These are phyloP conservation scores for Penicillium macrosclerotiorum DNA, from an alignment of 495 filamentous ascomycete species.

Conservation along the genomic window DNA sequence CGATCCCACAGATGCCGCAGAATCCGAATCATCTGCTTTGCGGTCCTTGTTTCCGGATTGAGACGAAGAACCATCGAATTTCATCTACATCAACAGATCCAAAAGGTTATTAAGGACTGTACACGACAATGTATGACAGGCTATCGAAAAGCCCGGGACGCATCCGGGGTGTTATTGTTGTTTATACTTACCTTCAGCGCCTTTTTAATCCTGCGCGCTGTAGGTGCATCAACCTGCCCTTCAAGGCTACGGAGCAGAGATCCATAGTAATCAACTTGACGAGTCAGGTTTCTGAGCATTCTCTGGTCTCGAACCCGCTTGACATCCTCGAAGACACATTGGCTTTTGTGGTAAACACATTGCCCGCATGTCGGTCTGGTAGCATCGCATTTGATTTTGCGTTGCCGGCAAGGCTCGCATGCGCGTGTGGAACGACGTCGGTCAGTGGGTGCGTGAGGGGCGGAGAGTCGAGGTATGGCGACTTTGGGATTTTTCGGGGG, in stretches of 20 bases:
- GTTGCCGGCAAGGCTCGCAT: slow-evolving; percentile 70
- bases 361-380: slow-evolving; percentile 52
- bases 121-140: too few species aligned
- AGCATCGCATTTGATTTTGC: slow-evolving; percentile 63
- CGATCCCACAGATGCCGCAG: slow-evolving; percentile 50
- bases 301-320: slow-evolving; percentile 59
- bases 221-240: slow-evolving; percentile 24
- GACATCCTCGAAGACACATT: slow-evolving; percentile 53
- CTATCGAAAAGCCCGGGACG: too few species aligned
- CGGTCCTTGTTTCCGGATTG: slow-evolving; percentile 3
- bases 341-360: slow-evolving; percentile 48
- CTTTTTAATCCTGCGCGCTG: slow-evolving; percentile 35
- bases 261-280: slow-evolving; percentile 47
- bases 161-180: too few species aligned
- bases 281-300: slow-evolving; percentile 35
- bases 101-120: too few species aligned
- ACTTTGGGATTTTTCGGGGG: slow-evolving; percentile 22
- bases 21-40: slow-evolving; percentile 22
- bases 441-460: not conserved
- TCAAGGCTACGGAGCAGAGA: slow-evolving; percentile 38
- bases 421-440: slow-evolving; percentile 50
- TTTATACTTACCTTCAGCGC: slow-evolving; percentile 33
- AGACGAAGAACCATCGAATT: slow-evolving; percentile 3
- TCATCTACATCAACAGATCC: too few species aligned
- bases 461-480: slow-evolving; percentile 30